These are phyloP conservation scores for Orbilia ellipsospora DNA, from an alignment of 2,329 filamentous ascomycete species.

Conservation along the genomic window DNA sequence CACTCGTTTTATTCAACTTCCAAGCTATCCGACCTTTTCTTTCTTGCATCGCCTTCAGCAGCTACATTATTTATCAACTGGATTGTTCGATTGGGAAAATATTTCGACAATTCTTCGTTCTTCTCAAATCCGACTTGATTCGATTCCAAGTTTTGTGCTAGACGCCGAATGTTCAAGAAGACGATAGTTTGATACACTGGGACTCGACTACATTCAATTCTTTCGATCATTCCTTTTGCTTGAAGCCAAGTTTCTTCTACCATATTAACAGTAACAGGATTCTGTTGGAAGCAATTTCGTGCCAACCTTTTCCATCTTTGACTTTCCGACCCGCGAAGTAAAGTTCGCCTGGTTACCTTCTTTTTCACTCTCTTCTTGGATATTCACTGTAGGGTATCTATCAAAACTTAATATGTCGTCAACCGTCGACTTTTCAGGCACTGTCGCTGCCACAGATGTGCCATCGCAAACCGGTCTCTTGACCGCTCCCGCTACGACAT, in stretches of 20 bases:
- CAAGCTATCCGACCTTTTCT: slow-evolving; percentile 7
- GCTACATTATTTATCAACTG: slow-evolving; percentile 12
- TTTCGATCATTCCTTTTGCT: slow-evolving; percentile 27
- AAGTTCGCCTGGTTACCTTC: slow-evolving; percentile 6
- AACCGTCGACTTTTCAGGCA: slow-evolving; percentile 42
- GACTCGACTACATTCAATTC: slow-evolving; percentile 27
- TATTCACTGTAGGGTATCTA: neutral
- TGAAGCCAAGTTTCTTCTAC: slow-evolving; percentile 1
- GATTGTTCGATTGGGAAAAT: slow-evolving; percentile 11
- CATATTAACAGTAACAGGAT: slow-evolving; percentile 27
- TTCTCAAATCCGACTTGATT: slow-evolving; percentile 12
- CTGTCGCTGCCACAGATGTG: slow-evolving; percentile 24
- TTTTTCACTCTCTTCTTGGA: neutral
- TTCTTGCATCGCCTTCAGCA: slow-evolving; percentile 10
- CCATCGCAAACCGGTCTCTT: slow-evolving; percentile 21
- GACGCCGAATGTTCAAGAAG: slow-evolving; percentile 38
- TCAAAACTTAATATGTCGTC: slow-evolving; percentile 29
- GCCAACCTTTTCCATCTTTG: slow-evolving; percentile 8
- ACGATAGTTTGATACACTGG: slow-evolving; percentile 23
- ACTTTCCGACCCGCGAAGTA: slow-evolving; percentile 12
- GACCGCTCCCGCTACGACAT: slow-evolving; percentile 21
- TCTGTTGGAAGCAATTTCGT: slow-evolving; percentile 31
- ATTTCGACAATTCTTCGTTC: slow-evolving; percentile 17
- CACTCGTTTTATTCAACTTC: slow-evolving; percentile 10
- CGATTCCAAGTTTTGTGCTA: slow-evolving; percentile 28